Evolutionary conservation across 2,329 filamentous ascomycete genomes (phyloP).

Genomic region (Botrytis medusae): DNA sequence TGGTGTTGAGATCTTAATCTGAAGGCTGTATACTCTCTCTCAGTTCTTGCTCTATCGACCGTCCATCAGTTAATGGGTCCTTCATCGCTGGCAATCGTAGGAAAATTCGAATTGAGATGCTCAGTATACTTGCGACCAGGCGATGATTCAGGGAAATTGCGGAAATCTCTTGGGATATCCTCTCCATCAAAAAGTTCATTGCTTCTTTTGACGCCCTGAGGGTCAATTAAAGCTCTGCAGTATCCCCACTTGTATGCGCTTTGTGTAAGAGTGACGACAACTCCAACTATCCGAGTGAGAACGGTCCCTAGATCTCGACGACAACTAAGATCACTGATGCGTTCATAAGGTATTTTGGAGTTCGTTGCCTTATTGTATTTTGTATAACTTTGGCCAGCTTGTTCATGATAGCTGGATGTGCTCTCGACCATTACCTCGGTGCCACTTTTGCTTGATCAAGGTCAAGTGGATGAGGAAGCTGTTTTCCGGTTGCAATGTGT

Average conservation of each 20-base stretch:
- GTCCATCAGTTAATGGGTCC: too few relatives aligned
- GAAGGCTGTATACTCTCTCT: too few relatives aligned
- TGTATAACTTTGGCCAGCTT: neutral
- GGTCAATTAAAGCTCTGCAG: neutral
- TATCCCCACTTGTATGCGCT: slow-evolving; percentile 41
- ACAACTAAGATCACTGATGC: neutral
- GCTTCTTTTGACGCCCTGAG: neutral
- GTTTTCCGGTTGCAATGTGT: neutral
- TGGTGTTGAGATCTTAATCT: neutral
- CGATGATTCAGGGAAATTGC: neutral
- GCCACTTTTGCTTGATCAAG: neutral
- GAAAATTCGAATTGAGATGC: neutral
- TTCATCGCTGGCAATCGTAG: neutral
- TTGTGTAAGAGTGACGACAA: slow-evolving; percentile 45
- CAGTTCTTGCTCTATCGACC: too few relatives aligned
- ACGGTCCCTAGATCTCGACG: neutral
- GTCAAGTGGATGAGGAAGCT: neutral
- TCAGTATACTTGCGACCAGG: neutral
- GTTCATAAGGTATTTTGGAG: neutral
- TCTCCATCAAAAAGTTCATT: neutral
- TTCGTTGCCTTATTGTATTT: neutral
- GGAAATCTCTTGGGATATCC: neutral
- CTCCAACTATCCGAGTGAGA: neutral
- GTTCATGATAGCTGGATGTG: neutral
- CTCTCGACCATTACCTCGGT: neutral